phyloP scores from a whole-genome alignment of 495 filamentous ascomycete species.

The Elasticomyces elasticus region DNA sequence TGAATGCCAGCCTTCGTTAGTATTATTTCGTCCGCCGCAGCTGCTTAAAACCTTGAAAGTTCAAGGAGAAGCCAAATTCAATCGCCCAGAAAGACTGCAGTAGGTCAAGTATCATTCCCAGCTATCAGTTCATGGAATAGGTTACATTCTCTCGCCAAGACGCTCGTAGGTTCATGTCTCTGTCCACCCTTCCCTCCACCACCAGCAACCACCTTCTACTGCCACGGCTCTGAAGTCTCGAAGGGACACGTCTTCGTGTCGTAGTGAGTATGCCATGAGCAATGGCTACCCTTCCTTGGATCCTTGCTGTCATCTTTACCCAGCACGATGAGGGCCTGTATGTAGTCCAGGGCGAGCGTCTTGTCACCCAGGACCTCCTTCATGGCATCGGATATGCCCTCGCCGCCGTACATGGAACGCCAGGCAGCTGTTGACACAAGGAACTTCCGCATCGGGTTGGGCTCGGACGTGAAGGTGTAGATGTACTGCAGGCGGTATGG shows the following conservation, averaged over 20 bases:
- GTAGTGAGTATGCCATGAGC: conserved; percentile 22
- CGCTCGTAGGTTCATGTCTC: no score
- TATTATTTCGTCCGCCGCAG: no score
- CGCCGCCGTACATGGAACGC: conserved; percentile 14
- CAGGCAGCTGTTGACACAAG: conserved; percentile 25
- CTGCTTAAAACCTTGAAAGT: no score
- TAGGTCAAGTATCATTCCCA: no score
- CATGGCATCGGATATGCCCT: conserved; percentile 11
- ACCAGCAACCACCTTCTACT: no score
- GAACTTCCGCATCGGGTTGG: conserved; percentile 22
- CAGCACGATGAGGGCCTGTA: conserved; percentile 13
- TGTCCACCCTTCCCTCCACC: no score
- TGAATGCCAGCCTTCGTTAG: no score
- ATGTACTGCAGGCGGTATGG: conserved; percentile 29
- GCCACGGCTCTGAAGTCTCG: conserved; percentile 9
- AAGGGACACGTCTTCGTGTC: conserved; percentile 12
- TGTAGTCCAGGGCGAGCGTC: conserved; percentile 23
- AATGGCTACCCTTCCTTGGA: conserved; percentile 17
- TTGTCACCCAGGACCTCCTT: conserved; percentile 14
- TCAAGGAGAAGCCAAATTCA: no score
- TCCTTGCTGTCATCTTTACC: conserved; percentile 17
- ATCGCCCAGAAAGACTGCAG: no score
- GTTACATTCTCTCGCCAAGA: no score
- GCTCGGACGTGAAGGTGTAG: conserved; percentile 15
- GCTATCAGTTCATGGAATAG: no score